A percentile compares a stretch with the other conserved stretches of the same genome.
Conservation (phyloP, 345 rosid genomes). For the Populus ilicifolia region DNA sequence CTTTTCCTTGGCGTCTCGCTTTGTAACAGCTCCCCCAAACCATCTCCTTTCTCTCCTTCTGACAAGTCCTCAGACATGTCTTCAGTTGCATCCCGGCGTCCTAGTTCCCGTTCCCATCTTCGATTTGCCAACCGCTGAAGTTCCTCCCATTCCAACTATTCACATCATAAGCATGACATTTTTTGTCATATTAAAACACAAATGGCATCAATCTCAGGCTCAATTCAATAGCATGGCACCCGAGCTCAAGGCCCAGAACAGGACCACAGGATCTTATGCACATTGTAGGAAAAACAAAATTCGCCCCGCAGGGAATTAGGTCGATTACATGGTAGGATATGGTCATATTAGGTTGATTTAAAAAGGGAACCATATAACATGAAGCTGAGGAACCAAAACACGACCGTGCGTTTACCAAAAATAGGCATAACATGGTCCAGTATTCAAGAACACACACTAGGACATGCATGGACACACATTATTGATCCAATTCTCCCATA, state of each 20-base stretch:
- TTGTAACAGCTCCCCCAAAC: slow-evolving; percentile 47
- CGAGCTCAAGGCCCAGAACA: neutral
- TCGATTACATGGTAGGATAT: neutral
- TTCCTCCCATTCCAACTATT: slow-evolving; percentile 75
- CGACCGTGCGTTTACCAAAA: neutral
- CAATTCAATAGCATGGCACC: neutral
- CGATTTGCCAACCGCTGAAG: slow-evolving; percentile 53
- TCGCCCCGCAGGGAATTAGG: neutral
- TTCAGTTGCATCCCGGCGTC: slow-evolving; percentile 74
- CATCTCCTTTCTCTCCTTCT: slow-evolving; percentile 91
- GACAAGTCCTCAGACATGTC: slow-evolving; percentile 92
- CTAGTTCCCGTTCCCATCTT: slow-evolving; percentile 79
- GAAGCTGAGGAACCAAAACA: neutral
- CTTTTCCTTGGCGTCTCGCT: slow-evolving; percentile 62
- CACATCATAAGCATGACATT: slow-evolving; percentile 2
- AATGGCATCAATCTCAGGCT: neutral
- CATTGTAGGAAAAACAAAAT: neutral
- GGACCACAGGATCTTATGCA: neutral
- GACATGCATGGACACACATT: neutral
- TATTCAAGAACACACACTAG: neutral
- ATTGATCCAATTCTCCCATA: neutral
- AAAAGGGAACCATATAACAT: neutral
- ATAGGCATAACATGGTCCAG: neutral
- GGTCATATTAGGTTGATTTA: neutral
- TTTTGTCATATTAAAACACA: neutral